These are phyloP conservation scores for Bruguiera parviflora DNA, from an alignment of 345 rosid genomes.

Conservation along the genomic window DNA sequence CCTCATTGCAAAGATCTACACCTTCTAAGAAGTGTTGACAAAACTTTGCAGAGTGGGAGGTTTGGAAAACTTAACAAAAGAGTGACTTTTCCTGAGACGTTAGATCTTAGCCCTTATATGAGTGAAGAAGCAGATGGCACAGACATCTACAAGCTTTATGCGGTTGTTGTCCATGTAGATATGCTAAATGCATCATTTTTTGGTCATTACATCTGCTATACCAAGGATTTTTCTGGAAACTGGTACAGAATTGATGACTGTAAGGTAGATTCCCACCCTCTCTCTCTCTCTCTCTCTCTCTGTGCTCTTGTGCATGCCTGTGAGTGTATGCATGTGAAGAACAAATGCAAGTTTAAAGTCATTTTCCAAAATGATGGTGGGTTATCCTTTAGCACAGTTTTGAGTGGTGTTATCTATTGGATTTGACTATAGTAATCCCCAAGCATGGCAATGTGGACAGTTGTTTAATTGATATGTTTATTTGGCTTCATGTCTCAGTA, in stretches of 20 bases:
- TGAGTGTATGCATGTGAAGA: no score
- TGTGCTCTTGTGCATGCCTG: not conserved
- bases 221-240: constrained; percentile 73
- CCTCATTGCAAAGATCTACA: no score
- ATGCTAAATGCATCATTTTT: constrained; percentile 96
- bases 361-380: no score
- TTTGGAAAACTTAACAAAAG: constrained; percentile 97
- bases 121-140: constrained; percentile 68
- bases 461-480: no score
- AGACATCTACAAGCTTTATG: constrained; percentile 75
- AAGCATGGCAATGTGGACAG: no score
- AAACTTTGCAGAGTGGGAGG: constrained; percentile 76
- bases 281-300: not conserved
- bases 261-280: constrained; percentile 47
- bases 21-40: constrained; percentile 13
- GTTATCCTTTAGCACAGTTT: no score
- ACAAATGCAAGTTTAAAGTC: no score
- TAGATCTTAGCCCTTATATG: constrained; percentile 82
- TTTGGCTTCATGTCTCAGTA: no score
- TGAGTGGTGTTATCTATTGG: no score
- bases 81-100: constrained; percentile 75
- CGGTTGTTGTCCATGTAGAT: constrained; percentile 94
- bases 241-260: constrained; percentile 89
- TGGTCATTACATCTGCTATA: constrained; percentile 92
- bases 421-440: no score